phyloP scores from a whole-genome alignment of 306 rosid genomes.

The Citrullus mucosospermus region DNA sequence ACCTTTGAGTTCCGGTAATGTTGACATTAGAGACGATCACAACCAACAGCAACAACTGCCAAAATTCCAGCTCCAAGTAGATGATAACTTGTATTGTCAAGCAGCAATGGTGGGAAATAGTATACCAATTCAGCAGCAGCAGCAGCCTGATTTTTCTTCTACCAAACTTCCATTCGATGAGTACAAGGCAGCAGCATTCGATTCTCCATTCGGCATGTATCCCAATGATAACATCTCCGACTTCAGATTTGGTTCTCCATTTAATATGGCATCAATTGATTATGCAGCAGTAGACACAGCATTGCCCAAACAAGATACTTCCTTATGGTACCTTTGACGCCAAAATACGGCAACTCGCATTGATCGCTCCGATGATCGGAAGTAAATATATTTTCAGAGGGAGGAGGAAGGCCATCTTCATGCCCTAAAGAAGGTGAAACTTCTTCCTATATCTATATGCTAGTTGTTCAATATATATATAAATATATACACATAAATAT shows the following conservation, averaged over 20 bases:
- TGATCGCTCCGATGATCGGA: conserved; percentile 3
- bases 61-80: conserved; percentile 16
- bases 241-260: conserved; percentile 23
- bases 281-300: conserved; percentile 15
- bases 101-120: conserved; percentile 7
- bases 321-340: conserved; percentile 27
- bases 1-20: conserved; percentile 12
- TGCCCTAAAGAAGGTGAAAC: background rate
- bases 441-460: background rate
- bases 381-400: conserved; percentile 3
- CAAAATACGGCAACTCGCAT: background rate
- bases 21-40: background rate
- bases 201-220: conserved; percentile 27
- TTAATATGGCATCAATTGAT: conserved; percentile 18
- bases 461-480: background rate
- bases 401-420: background rate
- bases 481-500: background rate
- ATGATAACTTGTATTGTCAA: conserved; percentile 14
- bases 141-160: conserved; percentile 1
- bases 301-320: conserved; percentile 26
- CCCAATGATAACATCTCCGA: conserved; percentile 11
- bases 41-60: conserved; percentile 7
- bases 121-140: conserved; percentile 12
- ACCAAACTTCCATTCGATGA: conserved; percentile 18
- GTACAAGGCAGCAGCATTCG: conserved; percentile 14